Conservation (phyloP, 306 rosid genomes). For the Cajanus cajan region DNA sequence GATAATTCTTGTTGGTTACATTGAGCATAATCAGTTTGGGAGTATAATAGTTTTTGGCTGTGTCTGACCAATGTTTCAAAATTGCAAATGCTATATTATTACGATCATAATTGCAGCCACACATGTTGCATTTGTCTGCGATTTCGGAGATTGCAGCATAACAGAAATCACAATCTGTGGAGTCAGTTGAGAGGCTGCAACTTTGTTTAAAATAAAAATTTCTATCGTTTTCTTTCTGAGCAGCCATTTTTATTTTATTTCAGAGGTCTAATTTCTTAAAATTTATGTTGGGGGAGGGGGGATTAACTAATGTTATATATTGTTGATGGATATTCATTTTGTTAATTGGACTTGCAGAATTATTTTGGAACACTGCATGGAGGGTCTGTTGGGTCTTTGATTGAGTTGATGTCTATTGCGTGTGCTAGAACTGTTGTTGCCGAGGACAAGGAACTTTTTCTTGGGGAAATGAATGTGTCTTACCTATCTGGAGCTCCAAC, state of each 20-base stretch:
- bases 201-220: not conserved
- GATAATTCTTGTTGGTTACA: not conserved
- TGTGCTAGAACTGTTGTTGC: constrained; percentile 44
- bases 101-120: not conserved
- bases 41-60: not conserved
- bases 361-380: constrained; percentile 33
- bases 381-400: constrained; percentile 31
- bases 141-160: not conserved
- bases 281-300: too few relatives aligned
- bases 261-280: not conserved
- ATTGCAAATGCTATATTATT: not conserved
- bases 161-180: not conserved
- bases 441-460: constrained; percentile 42
- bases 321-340: not conserved
- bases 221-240: not conserved
- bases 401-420: constrained; percentile 27
- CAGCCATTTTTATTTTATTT: not conserved
- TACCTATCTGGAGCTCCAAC: constrained; percentile 36
- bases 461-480: constrained; percentile 42
- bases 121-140: not conserved
- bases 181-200: constrained; percentile 12
- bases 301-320: not conserved
- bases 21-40: not conserved
- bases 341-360: constrained; percentile 30
- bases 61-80: not conserved